Evolutionary conservation across 2,329 filamentous ascomycete genomes (phyloP), one percentile per base, ranked within the genome.

Genomic region (Clarireedia sp.): DNA sequence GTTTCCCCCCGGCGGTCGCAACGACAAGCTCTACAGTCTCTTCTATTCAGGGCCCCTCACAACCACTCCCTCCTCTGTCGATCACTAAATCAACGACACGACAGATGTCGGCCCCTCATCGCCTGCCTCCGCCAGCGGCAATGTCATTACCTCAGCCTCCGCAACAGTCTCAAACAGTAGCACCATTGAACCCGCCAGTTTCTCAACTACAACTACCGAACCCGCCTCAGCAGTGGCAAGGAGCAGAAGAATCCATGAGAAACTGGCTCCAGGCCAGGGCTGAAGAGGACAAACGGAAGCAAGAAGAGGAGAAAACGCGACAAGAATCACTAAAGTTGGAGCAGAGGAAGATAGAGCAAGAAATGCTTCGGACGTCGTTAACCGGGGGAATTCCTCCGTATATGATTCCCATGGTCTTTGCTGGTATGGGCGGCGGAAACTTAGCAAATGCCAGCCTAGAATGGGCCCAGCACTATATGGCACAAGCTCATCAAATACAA

Each of bases 381-480:
- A 76, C 78, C 53, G 82, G 83, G 38, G 86, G 87, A 10, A 82
- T 91, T 50, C 87, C 87, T 9, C 86, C 87, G 12, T 78, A 84
- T 37, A 81, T 90, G 78, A 78, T 90, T 24, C 87, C 87, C 6
- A 73, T 89, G 57, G 82, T 91, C 23, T 90, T 91, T 69, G 81
- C 84, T 12, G 84, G 85, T 44, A 85, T 89, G 76, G 79, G 79
- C 46, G 84, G 83, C 40, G 82, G 82, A 37, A 74, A 76, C 54
- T 69, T 86, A 26, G 75, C 83, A 19, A 81, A 80, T 60, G 75
- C 78, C 33, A 79, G 81, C 3, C 63, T 87, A 52, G 86, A 89
- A 66, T 85, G 79, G 79, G 79, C 81, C 12, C 85, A 89, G 66
- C 83, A 87, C 64, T 82, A 80, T 64, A 76, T 85, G 68, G 73